These are phyloP conservation scores for Arctium minus DNA, from an alignment of 129 eudicot genomes.

Conservation along the genomic window DNA sequence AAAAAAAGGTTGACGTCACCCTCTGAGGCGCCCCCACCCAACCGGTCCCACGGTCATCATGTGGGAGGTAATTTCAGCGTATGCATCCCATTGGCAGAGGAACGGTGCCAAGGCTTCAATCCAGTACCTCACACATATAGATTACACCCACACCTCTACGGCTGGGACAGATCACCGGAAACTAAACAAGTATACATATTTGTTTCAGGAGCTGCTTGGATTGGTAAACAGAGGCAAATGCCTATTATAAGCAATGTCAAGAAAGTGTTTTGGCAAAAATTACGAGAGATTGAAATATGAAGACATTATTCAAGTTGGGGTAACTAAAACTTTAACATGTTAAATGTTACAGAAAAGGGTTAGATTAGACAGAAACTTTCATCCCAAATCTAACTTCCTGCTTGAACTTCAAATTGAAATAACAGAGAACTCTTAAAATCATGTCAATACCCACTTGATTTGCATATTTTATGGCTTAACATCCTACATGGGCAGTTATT, in stretches of 20 bases:
- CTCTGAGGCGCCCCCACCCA: no score
- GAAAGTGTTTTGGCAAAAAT: background rate
- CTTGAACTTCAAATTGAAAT: no score
- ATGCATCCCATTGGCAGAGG: no score
- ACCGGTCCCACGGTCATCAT: no score
- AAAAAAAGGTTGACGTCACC: no score
- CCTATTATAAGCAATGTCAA: background rate
- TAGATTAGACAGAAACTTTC: background rate
- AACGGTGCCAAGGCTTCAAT: no score
- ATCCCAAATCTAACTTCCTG: background rate
- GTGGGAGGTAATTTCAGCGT: no score
- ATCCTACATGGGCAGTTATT: background rate
- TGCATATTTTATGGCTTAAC: background rate
- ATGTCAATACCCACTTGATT: background rate
- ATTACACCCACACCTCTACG: no score
- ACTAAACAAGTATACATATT: background rate
- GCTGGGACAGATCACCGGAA: no score
- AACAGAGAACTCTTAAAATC: background rate
- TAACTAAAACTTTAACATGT: background rate
- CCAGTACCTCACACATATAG: no score
- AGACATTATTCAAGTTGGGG: background rate
- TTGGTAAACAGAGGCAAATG: background rate
- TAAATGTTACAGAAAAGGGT: background rate
- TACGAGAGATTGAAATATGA: background rate
- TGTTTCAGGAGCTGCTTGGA: background rate